These are phyloP conservation scores for Tulasnella sp. DNA, from an alignment of 768 basidiomycete species.

Conservation along the genomic window DNA sequence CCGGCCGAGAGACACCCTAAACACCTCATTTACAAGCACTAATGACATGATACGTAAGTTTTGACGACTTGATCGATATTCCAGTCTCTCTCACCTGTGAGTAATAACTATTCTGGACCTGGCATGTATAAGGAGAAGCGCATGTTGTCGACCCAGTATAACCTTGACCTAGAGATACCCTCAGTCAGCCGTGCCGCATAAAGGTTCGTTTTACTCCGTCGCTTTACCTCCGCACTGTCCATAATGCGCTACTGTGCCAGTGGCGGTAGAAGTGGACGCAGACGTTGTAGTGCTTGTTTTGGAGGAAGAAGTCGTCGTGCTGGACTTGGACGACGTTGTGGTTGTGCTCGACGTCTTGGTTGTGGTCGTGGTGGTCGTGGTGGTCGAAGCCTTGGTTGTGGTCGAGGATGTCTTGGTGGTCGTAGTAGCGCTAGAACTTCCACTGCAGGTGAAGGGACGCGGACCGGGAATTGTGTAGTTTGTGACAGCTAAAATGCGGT, in stretches of 20 bases:
- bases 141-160: neutral
- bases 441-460: conserved; percentile 2
- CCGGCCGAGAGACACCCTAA: too few relatives aligned
- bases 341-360: neutral
- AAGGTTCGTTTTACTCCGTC: neutral
- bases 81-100: neutral
- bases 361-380: neutral
- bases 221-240: neutral
- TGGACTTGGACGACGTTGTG: neutral
- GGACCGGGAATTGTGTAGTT: conserved; percentile 13
- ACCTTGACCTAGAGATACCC: neutral
- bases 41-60: neutral
- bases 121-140: neutral
- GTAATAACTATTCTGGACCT: neutral
- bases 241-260: neutral
- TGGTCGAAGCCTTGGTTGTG: neutral
- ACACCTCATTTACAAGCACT: neutral
- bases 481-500: neutral
- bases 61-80: neutral
- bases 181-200: neutral
- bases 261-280: neutral
- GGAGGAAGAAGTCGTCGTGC: neutral
- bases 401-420: neutral
- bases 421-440: neutral
- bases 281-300: neutral